phyloP scores from a whole-genome alignment of 1,284 basidiomycete genomes.

The Malassezia vespertilionis region DNA sequence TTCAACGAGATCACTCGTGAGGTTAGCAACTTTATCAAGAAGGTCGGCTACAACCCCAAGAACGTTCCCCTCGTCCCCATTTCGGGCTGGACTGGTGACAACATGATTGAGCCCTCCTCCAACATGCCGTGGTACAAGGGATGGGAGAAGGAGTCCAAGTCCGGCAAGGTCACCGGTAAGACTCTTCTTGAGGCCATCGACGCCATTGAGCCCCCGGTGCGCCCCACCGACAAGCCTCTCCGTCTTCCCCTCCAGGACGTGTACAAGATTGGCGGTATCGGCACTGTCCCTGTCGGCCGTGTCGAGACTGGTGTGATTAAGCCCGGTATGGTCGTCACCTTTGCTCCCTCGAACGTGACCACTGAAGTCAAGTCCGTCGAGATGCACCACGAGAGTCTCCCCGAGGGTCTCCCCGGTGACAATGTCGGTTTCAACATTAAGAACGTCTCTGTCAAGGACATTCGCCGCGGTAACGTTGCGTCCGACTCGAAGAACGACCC shows the following conservation, averaged over 20 bases:
- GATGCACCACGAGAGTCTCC: slow-evolving; percentile 99
- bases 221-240: slow-evolving; percentile 98
- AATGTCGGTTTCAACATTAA: slow-evolving; percentile 86
- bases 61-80: slow-evolving; percentile 96
- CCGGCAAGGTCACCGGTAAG: slow-evolving; percentile 85
- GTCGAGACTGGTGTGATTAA: slow-evolving; percentile 99
- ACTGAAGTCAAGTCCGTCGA: slow-evolving; percentile 99
- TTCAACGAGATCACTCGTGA: slow-evolving; percentile 99
- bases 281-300: slow-evolving; percentile 99
- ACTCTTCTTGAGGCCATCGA: slow-evolving; percentile 99
- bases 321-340: slow-evolving; percentile 91
- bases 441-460: slow-evolving; percentile 99
- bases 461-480: slow-evolving; percentile 97
- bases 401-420: slow-evolving; percentile 90
- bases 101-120: slow-evolving; percentile 78
- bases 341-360: slow-evolving; percentile 93
- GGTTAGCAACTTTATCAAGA: slow-evolving; percentile 98
- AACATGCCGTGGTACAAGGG: slow-evolving; percentile 99
- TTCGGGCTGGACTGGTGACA: slow-evolving; percentile 99
- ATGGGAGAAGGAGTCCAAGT: slow-evolving; percentile 62
- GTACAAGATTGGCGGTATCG: slow-evolving; percentile 99
- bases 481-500: slow-evolving; percentile 99
- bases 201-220: slow-evolving; percentile 91
- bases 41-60: slow-evolving; percentile 99
- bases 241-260: slow-evolving; percentile 99